Percentiles rank a stretch among this genome's conserved stretches.
Evolutionary conservation across 2,329 filamentous ascomycete genomes (phyloP).

Genomic region (Coniochaeta sp.): DNA sequence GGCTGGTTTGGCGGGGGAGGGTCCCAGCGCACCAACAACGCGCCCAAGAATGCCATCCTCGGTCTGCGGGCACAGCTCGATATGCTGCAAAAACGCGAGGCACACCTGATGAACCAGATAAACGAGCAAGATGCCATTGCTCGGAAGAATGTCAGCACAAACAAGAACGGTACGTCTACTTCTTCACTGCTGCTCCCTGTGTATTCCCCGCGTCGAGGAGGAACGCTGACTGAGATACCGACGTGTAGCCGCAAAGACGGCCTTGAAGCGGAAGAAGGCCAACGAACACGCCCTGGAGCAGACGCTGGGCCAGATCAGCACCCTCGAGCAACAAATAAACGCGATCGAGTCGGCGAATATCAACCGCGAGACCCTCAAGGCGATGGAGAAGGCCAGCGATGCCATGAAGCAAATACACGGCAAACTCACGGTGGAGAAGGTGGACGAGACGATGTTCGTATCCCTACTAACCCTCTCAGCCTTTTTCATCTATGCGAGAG

Average conservation of each 20-base stretch:
- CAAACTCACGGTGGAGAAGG: constrained; percentile 86
- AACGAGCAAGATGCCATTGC: constrained; percentile 85
- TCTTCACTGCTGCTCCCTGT: not conserved
- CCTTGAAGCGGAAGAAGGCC: constrained; percentile 87
- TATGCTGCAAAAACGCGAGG: constrained; percentile 96
- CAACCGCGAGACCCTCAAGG: constrained; percentile 90
- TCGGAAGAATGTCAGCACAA: constrained; percentile 78
- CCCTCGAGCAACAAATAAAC: constrained; percentile 91
- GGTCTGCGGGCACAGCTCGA: constrained; percentile 82
- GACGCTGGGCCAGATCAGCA: constrained; percentile 81
- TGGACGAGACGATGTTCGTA: constrained; percentile 88
- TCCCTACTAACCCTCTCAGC: too few relatives aligned
- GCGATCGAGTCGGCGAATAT: constrained; percentile 97
- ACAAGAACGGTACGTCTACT: constrained; percentile 83
- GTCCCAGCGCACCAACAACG: constrained; percentile 83
- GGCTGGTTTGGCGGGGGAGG: constrained; percentile 86
- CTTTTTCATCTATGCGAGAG: not conserved
- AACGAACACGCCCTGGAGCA: constrained; percentile 90
- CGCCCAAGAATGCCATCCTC: constrained; percentile 93
- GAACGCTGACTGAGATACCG: constrained; percentile 14
- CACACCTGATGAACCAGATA: constrained; percentile 85
- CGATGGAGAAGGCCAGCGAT: constrained; percentile 83
- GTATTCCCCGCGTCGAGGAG: constrained; percentile 1
- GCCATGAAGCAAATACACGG: constrained; percentile 94
- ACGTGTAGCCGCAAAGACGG: constrained; percentile 72